Evolutionary conservation across 1,284 basidiomycete species (phyloP), one percentile per base, ranked within the genome.

Genomic region (Neolentinus lepideus): DNA sequence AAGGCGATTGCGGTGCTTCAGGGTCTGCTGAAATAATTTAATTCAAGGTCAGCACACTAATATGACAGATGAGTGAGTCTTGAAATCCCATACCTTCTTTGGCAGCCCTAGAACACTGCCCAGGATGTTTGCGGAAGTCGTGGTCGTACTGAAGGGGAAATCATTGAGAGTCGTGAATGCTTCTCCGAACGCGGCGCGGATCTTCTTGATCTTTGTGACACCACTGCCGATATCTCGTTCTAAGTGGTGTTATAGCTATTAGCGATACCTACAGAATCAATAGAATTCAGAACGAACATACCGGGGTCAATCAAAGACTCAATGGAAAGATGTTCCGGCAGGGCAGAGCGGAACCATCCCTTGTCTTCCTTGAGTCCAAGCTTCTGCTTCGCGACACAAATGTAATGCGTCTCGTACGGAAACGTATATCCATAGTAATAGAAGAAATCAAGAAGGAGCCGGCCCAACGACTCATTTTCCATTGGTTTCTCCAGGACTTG

Each of bases 361-460:
- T 71, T 69, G 19, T 62, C 59, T 29, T 65, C 66, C 63, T 76
- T 78, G 25, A 71, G 65, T 1, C 74, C 59, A 8, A 76, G 55
- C 53, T 63, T 65, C 0, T 69, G 67, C 46, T 71, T 58, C 6
- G 63, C 57, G 2, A 75, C 65, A 3, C 72, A 78, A 27, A 80
- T 74, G 58, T 74, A 78, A 12, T 65, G 68, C 6, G 64, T 69
- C 14, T 61, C 58, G 58, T 77, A 79, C 1, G 73, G 69, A 60
- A 79, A 78, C 1, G 66, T 57, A n/a, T 63, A 59, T 27, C 72
- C 76, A 58, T 79, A 81, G 56, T 78, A 78, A 21, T 69, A 59
- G 55, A 80, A 60, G 56, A 80, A 78, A 55, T 76, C 75, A 12
- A 68, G 60, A 21, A 80, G 61, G 1, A 80, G 68, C n/a, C 62